phyloP scores from a whole-genome alignment of 2,329 filamentous ascomycete species.

The Dendryphion nanum region DNA sequence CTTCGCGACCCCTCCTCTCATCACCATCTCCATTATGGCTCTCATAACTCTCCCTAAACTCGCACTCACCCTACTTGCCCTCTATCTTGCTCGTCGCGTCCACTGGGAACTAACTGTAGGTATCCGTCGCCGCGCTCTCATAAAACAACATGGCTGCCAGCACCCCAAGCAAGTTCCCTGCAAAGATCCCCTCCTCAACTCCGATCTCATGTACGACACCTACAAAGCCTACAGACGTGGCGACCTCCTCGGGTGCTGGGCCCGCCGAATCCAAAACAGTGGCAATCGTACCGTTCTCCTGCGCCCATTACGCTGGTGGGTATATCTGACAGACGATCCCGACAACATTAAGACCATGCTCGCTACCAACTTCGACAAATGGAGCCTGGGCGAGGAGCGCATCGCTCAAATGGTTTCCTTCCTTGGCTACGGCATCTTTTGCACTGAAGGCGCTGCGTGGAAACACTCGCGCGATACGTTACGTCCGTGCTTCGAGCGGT shows the following conservation, averaged over 20 bases:
- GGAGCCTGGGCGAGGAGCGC: constrained; percentile 16
- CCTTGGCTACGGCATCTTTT: constrained; percentile 26
- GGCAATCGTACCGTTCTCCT: constrained; percentile 11
- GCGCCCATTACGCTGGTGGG: constrained; percentile 6
- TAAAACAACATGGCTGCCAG: constrained; percentile 46
- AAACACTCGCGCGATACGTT: constrained; percentile 27
- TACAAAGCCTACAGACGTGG: constrained; percentile 33
- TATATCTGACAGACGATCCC: constrained; percentile 20
- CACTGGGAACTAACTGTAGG: constrained; percentile 30
- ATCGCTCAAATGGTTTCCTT: constrained; percentile 9
- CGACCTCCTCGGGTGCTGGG: constrained; percentile 9
- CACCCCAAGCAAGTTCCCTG: constrained; percentile 42
- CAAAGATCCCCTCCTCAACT: constrained; percentile 48
- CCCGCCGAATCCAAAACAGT: constrained; percentile 1
- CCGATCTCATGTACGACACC: constrained; percentile 45
- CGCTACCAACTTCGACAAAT: constrained; percentile 16
- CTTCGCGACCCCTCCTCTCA: not conserved
- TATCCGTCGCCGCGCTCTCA: constrained; percentile 29
- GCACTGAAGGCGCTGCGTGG: constrained; percentile 24
- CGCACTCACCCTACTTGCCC: constrained; percentile 7
- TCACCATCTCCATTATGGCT: constrained; percentile 12
- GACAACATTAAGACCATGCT: constrained; percentile 27
- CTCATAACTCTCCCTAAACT: constrained; percentile 14
- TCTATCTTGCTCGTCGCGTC: constrained; percentile 13
- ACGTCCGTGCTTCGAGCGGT: constrained; percentile 24